Evolutionary conservation across 495 filamentous ascomycete species (phyloP).

Genomic region (Alectoria sarmentosa): DNA sequence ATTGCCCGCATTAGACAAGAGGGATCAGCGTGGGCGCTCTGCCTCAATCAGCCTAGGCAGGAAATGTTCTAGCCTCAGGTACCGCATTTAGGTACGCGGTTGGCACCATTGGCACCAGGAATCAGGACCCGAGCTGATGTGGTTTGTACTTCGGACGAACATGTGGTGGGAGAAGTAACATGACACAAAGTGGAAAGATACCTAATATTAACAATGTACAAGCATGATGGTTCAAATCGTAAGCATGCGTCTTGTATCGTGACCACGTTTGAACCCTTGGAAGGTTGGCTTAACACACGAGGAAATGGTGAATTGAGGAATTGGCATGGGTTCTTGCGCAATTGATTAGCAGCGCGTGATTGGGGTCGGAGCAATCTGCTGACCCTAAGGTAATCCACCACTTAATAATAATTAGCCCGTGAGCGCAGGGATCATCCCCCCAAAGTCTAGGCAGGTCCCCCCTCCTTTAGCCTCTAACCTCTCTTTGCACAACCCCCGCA

Average conservation of each 20-base stretch:
- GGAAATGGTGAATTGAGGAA: no score
- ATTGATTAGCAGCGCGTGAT: slow-evolving; percentile 11
- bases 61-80: not conserved
- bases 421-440: not conserved
- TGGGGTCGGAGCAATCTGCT: not conserved
- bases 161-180: not conserved
- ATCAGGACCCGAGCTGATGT: slow-evolving; percentile 1
- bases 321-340: not conserved
- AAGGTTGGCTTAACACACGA: no score
- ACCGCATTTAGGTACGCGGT: not conserved
- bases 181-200: no score
- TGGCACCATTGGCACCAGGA: no score
- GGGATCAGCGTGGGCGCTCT: not conserved
- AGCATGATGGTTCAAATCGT: no score
- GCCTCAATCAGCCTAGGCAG: not conserved
- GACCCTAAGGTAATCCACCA: not conserved
- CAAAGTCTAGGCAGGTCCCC: slow-evolving; percentile 1
- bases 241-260: no score
- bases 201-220: no score
- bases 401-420: no score
- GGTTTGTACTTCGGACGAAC: not conserved
- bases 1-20: slow-evolving; percentile 7
- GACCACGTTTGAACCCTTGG: not conserved
- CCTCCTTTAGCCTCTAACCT: not conserved
- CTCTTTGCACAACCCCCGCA: slow-evolving; percentile 1